A percentile compares a stretch with the other conserved stretches of the same genome.
These are phyloP conservation scores for Dissophora ornata DNA, from an alignment of 192 early-diverging fungal genomes.

Conservation along the genomic window DNA sequence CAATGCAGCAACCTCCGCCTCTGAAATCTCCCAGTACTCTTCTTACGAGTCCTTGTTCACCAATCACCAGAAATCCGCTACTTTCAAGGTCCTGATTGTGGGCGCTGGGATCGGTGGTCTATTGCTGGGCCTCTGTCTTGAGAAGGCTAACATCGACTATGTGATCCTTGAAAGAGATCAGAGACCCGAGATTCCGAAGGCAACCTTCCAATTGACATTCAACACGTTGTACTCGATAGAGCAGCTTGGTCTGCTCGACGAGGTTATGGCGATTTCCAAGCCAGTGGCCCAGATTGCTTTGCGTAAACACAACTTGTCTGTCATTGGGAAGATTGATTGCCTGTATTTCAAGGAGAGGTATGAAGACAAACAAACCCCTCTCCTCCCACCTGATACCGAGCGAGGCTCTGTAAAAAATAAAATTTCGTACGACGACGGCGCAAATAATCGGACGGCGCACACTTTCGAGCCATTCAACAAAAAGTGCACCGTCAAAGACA, in stretches of 20 bases:
- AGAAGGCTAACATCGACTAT: conserved; percentile 39
- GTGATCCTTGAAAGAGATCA: conserved; percentile 20
- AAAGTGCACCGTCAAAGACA: no score
- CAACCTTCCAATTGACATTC: conserved; percentile 25
- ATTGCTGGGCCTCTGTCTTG: conserved; percentile 32
- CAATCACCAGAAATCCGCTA: no score
- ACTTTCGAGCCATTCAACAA: no score
- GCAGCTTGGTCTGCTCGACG: conserved; percentile 37
- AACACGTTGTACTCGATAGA: conserved; percentile 32
- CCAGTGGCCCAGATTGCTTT: conserved; percentile 23
- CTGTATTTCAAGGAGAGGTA: conserved; percentile 32
- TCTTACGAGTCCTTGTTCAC: no score
- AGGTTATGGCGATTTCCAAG: conserved; percentile 35
- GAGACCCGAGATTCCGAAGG: conserved; percentile 4
- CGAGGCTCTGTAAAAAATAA: background rate
- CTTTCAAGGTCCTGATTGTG: conserved; percentile 42
- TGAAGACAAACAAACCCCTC: no score
- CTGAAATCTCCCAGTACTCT: no score
- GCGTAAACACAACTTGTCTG: conserved; percentile 27
- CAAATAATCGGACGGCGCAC: no score
- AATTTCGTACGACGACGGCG: no score
- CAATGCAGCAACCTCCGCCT: no score
- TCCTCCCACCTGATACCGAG: no score
- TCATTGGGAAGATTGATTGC: conserved; percentile 26
- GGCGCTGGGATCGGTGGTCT: conserved; percentile 45